Evolutionary conservation across 306 rosid species (phyloP), one percentile per base, ranked within the genome.

Genomic region (Prosopis cineraria): DNA sequence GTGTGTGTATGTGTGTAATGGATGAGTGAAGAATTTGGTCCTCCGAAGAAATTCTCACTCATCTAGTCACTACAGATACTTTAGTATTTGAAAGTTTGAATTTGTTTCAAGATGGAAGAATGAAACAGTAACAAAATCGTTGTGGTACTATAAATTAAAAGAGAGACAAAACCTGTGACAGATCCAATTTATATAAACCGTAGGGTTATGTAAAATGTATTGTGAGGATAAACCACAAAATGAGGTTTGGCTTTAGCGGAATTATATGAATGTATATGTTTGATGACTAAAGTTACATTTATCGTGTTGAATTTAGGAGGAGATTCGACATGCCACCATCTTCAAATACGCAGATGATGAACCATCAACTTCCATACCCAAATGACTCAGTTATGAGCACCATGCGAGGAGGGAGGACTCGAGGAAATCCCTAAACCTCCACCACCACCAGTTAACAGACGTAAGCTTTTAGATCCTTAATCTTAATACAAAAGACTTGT

Each of bases 361-460:
- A 82, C 81, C 96, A 89, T 81, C 62, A 80, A 0, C 93, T 92
- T 10, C 85, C 44, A 8, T 4, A 68, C 76, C 89, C 81, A 44
- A 87, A 77, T 80, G 88, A 90, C 69, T 85, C 83, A 31, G 31
- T 77, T 6, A 82, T 87, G 85, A 87, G 40, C 70, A 72, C 82
- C 17, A 76, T 88, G 77, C 80, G 90, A n/a, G 92, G 83, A 7
- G 59, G 58, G 29, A 78, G 91, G 82, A 24, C 79, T 81, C 25
- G 90, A 89, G 78, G 97, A 91, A 75, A 81, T 84, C 71, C 97
- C 98, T 70, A 95, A 84, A 59, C 93, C 98, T 81, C 90, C 90
- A 8, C 84, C 74, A 56, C 90, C 91, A 8, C 83, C 74, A 56
- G 90, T 87, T 41, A 87, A 88, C 48, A 88, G 93, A 91, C 98